Evolutionary conservation across 805 yeast genomes (phyloP), one percentile per base, ranked within the genome.

Genomic region (Suhomyces canberraensis): DNA sequence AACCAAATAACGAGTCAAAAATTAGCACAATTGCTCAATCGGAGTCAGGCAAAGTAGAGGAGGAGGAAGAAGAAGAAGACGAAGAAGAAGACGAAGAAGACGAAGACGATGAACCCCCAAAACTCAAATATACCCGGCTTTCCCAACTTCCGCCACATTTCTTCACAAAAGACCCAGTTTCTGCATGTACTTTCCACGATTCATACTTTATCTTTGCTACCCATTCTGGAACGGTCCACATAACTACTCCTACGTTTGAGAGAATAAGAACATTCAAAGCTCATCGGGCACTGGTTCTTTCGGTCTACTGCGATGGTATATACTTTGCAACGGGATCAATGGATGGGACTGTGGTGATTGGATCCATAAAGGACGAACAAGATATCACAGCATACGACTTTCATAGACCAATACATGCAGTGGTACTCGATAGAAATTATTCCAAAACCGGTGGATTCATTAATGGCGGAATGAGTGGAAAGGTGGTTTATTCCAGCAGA

Each of bases 401-500:
- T 58, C 82, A 84, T 48, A 67, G 97, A 19, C 97, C 98, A 0
- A 75, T 93, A 0, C 95, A 89, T 53, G 80, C 95, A 0, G 95
- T 91, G 3, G 85, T 88, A 0, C 58, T 93, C 4, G 93, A 85
- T 47, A 78, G 79, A 8, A 76, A 81, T 39, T 93, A 87, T 56
- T 58, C 55, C 27, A 70, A 69, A 8, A 71, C 80, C 0, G 75
- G 78, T 38, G 71, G 82, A 8, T 91, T 89, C 48, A 69, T 88
- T 0, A 81, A 90, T 21, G 97, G 98, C 3, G 97, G 97, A 0
- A 88, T 82, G 64, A 81, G 89, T 6, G 97, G 97, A 0, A 79
- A 84, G 31, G 81, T 93, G 0, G 61, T 84, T 0, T 62, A 79
- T 31, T 83, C 95, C 1, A 81, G 82, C 25, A 72, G 81, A 45